Evolutionary conservation across 108 stramenopile genomes (phyloP), one percentile per base, ranked within the genome.

Genomic region (Fragilaria crotonensis): DNA sequence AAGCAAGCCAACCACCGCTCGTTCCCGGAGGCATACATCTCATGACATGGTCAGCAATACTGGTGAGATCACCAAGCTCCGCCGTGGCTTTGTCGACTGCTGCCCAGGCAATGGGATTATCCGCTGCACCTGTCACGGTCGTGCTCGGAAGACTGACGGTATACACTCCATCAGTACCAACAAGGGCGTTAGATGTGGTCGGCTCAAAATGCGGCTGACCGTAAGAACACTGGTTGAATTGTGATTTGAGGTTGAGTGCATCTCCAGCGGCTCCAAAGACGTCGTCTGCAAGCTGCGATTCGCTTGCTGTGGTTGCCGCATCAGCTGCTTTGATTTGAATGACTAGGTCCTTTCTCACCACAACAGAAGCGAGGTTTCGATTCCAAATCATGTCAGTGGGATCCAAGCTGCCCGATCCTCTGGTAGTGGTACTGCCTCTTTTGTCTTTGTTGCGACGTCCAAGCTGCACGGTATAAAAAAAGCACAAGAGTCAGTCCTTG

Each of bases 21-120:
- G 54, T 71, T 0, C 79, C 79, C 21, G 62, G 64, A 20, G 79
- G 80, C 14, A 81, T 21, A 44, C 72, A 73, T 25, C 70, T 52
- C 63, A 72, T 68, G 52, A 75, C 74, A 51, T 68, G 48, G 49
- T 71, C 62, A 45, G 66, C 60, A 23, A 62, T 36, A 29, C 54
- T 32, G 25, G 32, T 46, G 4, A 29, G 25, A 2, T 49, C 57
- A 25, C 58, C 67, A 44, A 67, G 66, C 3, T 45, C 31, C 5
- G 5, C 23, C 14, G 64, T 60, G 21, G 63, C 28, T 33, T 64
- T 49, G 30, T 46, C 48, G 23, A 66, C 30, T 22, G 62, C 55
- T 4, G 62, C 67, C 58, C 65, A 57, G 4, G 52, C 33, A 48
- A 74, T 62, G 0, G 28, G 20, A 41, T 29, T 49, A 32, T 64